These are phyloP conservation scores for Mucor circinelloides DNA, from an alignment of 371 early-diverging fungal species.

Conservation along the genomic window DNA sequence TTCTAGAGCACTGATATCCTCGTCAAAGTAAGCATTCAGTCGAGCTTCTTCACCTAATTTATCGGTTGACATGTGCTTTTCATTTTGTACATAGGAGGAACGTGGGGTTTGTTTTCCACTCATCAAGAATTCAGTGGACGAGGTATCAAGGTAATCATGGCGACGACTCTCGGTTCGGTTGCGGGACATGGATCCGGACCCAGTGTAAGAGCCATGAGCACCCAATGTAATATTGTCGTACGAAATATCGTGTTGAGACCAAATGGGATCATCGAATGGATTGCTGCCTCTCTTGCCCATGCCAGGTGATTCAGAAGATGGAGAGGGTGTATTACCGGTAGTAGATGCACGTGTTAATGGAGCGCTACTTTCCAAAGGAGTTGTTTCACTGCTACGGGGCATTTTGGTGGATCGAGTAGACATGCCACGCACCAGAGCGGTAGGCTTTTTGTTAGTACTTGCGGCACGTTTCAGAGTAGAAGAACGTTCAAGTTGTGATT, in stretches of 20 bases:
- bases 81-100: constrained; percentile 20
- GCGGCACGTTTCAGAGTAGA: constrained; percentile 31
- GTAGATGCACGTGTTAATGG: constrained; percentile 1
- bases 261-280: constrained; percentile 48
- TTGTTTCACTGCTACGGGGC: constrained; percentile 5
- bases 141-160: constrained; percentile 20
- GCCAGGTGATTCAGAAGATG: not conserved
- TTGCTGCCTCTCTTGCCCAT: constrained; percentile 10
- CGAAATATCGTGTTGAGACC: constrained; percentile 19
- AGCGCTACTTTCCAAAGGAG: not conserved
- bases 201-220: not conserved
- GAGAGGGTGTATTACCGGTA: not conserved
- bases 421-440: not conserved
- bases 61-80: not conserved
- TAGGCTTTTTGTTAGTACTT: constrained; percentile 11
- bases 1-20: constrained; percentile 8
- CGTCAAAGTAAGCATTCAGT: constrained; percentile 8
- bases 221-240: constrained; percentile 3
- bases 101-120: constrained; percentile 25
- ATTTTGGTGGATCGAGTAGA: constrained; percentile 11
- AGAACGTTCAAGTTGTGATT: constrained; percentile 40
- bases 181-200: constrained; percentile 6
- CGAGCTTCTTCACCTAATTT: not conserved
- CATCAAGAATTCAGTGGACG: constrained; percentile 30
- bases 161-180: constrained; percentile 8